Evolutionary conservation across 352 stramenopile species (phyloP), one percentile per base, ranked within the genome.

Genomic region (Vaucheria bursata): DNA sequence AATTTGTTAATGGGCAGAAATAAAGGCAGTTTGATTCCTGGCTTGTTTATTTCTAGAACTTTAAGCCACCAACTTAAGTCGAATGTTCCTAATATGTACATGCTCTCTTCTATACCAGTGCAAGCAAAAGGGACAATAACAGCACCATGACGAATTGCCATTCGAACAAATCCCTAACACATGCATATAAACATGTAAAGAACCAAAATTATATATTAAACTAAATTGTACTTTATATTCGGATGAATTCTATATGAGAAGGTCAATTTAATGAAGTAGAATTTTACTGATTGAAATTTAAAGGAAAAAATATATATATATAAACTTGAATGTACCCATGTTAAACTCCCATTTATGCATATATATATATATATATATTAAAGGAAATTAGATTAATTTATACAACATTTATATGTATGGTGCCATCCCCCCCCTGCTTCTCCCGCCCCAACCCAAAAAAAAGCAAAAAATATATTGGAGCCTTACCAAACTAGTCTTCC

Each of bases 121-220:
- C 64, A 78, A 5, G 73, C 73, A 32, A 78, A 78, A 1, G 73
- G 73, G 18, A 78, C 52, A 8, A 78, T 45, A 25, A 69, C 35
- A n/a, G 8, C 71, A 0, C 73, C 73, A 45, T 78, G 52, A 1
- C 68, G 73, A 4, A 78, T 35, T 12, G 73, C 73, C 73, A 75
- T 73, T 59, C 73, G 73, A 6, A 50, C 50, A 50, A 78, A 78
- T 0, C 73, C 73, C 73, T 78, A 67, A n/a, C n/a, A n/a, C n/a
- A n/a, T n/a, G n/a, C n/a, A n/a, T n/a, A n/a, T n/a, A n/a, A n/a
- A 18, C 7, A 7, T 39, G 36, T 70, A 8, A 39, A 7, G 29
- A n/a, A 70, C 18, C 36, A 70, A 7, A 36, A 29, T n/a, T 7
- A 7, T 29, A 68, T 39, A 36, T 70, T n/a, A 7, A 8, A 18